phyloP scores from a whole-genome alignment of 305 asterid genomes.

The Andrographis paniculata region DNA sequence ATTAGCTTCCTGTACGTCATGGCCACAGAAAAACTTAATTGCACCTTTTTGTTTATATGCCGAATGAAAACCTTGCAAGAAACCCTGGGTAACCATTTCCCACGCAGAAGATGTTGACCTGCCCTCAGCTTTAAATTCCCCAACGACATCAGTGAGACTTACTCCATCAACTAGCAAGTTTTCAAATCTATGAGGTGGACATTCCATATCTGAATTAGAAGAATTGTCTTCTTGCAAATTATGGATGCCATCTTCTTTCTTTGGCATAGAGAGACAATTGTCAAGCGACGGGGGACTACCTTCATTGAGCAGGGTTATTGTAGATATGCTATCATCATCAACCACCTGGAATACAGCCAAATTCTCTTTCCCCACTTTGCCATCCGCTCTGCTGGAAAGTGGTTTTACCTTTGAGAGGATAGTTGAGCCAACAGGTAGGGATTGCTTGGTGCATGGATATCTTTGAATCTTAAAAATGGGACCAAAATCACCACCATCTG shows the following conservation, averaged over 20 bases:
- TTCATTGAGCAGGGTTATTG: slow-evolving; percentile 63
- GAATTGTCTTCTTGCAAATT: slow-evolving; percentile 32
- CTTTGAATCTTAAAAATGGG: slow-evolving; percentile 70
- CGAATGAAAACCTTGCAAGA: slow-evolving; percentile 38
- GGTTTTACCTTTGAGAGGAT: slow-evolving; percentile 40
- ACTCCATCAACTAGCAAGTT: slow-evolving; percentile 22
- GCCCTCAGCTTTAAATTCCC: slow-evolving; percentile 71
- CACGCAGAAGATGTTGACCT: slow-evolving; percentile 62
- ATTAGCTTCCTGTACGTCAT: slow-evolving; percentile 29
- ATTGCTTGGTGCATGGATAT: slow-evolving; percentile 67
- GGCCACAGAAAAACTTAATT: slow-evolving; percentile 59
- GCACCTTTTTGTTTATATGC: slow-evolving; percentile 50
- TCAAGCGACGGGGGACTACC: slow-evolving; percentile 59
- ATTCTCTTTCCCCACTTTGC: slow-evolving; percentile 28
- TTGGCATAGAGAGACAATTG: slow-evolving; percentile 28
- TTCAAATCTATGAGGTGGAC: slow-evolving; percentile 25
- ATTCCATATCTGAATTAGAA: slow-evolving; percentile 30
- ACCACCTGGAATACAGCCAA: slow-evolving; percentile 27
- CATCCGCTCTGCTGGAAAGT: slow-evolving; percentile 32
- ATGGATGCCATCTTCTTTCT: slow-evolving; percentile 28
- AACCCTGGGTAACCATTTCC: slow-evolving; percentile 56
- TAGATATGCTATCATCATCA: slow-evolving; percentile 64
- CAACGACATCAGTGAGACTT: slow-evolving; percentile 43
- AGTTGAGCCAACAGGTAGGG: slow-evolving; percentile 56
- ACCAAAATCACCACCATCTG: slow-evolving; percentile 86